Base-by-base conservation (phyloP, 768 basidiomycete genomes). In the Rhodotorula sphaerocarpa region DNA sequence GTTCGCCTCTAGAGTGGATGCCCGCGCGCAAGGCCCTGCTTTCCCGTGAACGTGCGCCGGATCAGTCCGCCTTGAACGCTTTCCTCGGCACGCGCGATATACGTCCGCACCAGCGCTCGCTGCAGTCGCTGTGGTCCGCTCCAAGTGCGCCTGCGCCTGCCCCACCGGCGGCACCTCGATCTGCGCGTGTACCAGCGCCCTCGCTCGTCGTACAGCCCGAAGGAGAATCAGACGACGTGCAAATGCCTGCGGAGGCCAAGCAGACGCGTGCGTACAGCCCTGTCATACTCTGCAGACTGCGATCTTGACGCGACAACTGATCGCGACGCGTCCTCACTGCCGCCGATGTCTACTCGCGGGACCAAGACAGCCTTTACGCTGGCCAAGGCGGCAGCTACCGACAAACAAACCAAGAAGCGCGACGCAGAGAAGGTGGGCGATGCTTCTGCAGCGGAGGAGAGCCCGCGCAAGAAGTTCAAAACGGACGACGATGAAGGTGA, bases 31-130 rank as follows among this genome's bases (percentile, higher is more conserved):
- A n/a, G 10, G 0, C 9, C 2, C n/a, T n/a, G n/a, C 2, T 43
- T 3, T 5, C 48, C 2, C 10, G 7, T 1, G 61, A 56, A 20
- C 47, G 63, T 15, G 33, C 54, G 3, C 63, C 63, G 0, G 23
- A 51, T 20, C 63, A 65, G 41, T n/a, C 43, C 20, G 43, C 54
- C 3, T 50, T 65, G 28, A 65, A 65, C 55, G 2, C 23, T 3
- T 65, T 41, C 36, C 54, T 59, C 23, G 54, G 58, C 0, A 65
- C 57, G 9, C 36, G 25, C 21, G 63, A 65, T 39, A 18, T 31
- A 3, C 63, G 50, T 1, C 63, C 63, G 15, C 63, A 65, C 31
- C 63, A 65, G 30, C 33, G 33, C 3, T 15, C 44, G 6, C 48
- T 60, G 10, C 36, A 39, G 36, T 39, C 36, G 36, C 36, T 39